phyloP scores from a whole-genome alignment of 1,284 basidiomycete genomes.

The Puccinia triticina region DNA sequence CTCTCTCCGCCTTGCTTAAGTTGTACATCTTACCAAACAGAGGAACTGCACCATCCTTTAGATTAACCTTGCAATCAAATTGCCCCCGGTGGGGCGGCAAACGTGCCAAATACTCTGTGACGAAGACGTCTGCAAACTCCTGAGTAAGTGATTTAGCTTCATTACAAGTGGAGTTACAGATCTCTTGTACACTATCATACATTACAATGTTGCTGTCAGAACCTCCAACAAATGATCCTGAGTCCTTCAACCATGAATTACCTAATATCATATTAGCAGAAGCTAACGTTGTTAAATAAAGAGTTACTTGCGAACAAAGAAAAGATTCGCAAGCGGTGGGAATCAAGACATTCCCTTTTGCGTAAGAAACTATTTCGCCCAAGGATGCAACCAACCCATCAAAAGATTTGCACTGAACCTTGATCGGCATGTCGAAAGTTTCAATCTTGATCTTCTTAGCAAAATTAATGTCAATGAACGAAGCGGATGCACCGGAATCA shows the following conservation, averaged over 20 bases:
- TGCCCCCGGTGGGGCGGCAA: neutral
- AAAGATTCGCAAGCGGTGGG: neutral
- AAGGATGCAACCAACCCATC: neutral
- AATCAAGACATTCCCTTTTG: neutral
- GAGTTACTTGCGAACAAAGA: neutral
- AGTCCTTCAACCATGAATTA: neutral
- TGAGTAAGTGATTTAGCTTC: neutral
- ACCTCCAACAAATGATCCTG: neutral
- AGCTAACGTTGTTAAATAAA: neutral
- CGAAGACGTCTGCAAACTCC: neutral
- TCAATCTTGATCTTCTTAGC: neutral
- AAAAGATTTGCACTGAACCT: neutral
- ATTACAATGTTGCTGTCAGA: neutral
- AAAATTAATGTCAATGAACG: conserved; percentile 1
- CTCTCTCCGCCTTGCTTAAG: neutral
- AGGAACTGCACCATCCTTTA: neutral
- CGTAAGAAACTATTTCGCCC: neutral
- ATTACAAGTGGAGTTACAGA: neutral
- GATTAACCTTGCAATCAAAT: conserved; percentile 11
- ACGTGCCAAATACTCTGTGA: neutral
- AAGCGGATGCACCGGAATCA: conserved; percentile 7
- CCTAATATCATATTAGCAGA: neutral
- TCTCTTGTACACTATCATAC: neutral
- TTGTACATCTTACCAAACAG: neutral
- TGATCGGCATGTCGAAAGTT: accelerated